Conservation (phyloP, 495 filamentous ascomycete species). For the Aspergillus leporis region DNA sequence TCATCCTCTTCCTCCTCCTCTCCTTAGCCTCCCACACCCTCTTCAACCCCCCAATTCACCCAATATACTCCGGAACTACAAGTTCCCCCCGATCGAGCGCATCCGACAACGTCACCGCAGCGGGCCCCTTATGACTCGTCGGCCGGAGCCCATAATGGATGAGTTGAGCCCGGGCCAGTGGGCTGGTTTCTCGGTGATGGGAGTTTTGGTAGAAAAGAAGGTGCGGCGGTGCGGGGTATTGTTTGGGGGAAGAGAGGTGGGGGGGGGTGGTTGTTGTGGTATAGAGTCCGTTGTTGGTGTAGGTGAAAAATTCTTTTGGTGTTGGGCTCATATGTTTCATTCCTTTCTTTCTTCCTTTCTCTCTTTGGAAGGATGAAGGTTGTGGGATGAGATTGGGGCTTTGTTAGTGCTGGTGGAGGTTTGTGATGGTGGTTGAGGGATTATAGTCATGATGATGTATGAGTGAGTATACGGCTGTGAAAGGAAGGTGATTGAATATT, state of each 20-base stretch:
- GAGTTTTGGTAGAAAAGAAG: slow-evolving; percentile 33
- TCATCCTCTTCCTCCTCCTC: not conserved
- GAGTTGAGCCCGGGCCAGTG: slow-evolving; percentile 59
- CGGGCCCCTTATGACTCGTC: slow-evolving; percentile 54
- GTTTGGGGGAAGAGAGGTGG: slow-evolving; percentile 51
- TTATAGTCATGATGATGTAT: not conserved
- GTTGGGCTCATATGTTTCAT: not conserved
- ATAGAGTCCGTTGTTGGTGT: slow-evolving; percentile 43
- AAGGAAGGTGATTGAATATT: not conserved
- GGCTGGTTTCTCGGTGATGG: slow-evolving; percentile 41
- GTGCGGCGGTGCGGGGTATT: slow-evolving; percentile 45
- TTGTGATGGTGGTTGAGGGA: not conserved
- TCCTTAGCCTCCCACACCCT: slow-evolving; percentile 40
- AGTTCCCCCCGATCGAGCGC: slow-evolving; percentile 47
- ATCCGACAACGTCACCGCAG: slow-evolving; percentile 56
- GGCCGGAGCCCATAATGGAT: slow-evolving; percentile 57
- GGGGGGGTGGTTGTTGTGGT: slow-evolving; percentile 50
- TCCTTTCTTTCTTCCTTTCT: no score
- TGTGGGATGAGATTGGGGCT: no score
- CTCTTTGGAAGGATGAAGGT: no score
- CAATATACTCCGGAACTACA: slow-evolving; percentile 41
- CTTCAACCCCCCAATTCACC: slow-evolving; percentile 50
- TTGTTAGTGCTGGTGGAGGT: no score
- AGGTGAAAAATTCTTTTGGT: slow-evolving; percentile 14
- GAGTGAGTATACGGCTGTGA: not conserved